A percentile compares a stretch with the other conserved stretches of the same genome.
These are phyloP conservation scores for Scytalidium lignicola DNA, from an alignment of 2,329 filamentous ascomycete genomes.

Conservation along the genomic window DNA sequence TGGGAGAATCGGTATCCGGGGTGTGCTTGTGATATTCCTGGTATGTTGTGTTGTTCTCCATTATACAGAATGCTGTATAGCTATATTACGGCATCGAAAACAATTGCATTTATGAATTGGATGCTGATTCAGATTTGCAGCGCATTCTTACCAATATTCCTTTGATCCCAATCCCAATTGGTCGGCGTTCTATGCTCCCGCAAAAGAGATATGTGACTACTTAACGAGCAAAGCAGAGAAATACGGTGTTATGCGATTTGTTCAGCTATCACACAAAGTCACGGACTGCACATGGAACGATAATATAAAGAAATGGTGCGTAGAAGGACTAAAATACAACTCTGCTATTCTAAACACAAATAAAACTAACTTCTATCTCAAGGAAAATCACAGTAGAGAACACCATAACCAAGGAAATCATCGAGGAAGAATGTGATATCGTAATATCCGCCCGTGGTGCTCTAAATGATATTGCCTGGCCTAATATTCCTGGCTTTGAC, in stretches of 20 bases:
- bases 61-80: too few species aligned
- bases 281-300: slow-evolving; percentile 49
- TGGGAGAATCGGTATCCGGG: slow-evolving; percentile 37
- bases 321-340: slow-evolving; percentile 29
- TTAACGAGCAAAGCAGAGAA: slow-evolving; percentile 45
- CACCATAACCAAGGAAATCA: slow-evolving; percentile 17
- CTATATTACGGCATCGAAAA: too few species aligned
- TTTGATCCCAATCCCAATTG: slow-evolving; percentile 54
- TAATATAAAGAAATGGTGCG: slow-evolving; percentile 41
- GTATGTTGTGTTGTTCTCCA: too few species aligned
- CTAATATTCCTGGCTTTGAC: slow-evolving; percentile 39
- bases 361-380: background rate
- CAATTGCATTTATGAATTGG: too few species aligned
- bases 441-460: slow-evolving; percentile 5
- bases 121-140: slow-evolving; percentile 21
- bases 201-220: slow-evolving; percentile 53
- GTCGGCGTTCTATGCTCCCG: slow-evolving; percentile 50
- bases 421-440: slow-evolving; percentile 6
- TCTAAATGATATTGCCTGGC: slow-evolving; percentile 26
- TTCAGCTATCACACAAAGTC: slow-evolving; percentile 49
- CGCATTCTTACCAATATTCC: slow-evolving; percentile 51
- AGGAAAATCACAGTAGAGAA: slow-evolving; percentile 36
- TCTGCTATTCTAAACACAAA: background rate
- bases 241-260: slow-evolving; percentile 46
- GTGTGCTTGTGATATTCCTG: slow-evolving; percentile 36